Conservation (phyloP, 1,139 yeast genomes). For the Pichia sp. region DNA sequence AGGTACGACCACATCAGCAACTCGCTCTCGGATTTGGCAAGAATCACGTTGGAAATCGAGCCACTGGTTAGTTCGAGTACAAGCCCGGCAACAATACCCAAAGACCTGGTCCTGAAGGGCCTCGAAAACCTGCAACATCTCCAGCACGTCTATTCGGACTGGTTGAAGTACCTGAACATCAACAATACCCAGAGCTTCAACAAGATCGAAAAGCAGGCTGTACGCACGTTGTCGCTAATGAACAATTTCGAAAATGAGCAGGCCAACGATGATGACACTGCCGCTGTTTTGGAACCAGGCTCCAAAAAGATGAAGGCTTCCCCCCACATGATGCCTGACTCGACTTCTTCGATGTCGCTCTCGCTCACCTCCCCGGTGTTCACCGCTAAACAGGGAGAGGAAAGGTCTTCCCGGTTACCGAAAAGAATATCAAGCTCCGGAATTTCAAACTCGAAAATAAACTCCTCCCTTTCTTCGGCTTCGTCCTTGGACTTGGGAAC, state of each 20-base stretch:
- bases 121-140: not conserved
- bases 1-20: not conserved
- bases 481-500: not conserved
- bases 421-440: not conserved
- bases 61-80: not conserved
- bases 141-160: slow-evolving; percentile 1
- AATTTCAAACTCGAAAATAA: not conserved
- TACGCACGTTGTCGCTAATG: not conserved
- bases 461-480: slow-evolving; percentile 3
- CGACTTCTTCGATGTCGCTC: not conserved
- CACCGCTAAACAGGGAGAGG: not conserved
- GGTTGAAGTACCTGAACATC: slow-evolving; percentile 5
- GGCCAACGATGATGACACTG: not conserved
- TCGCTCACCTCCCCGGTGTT: not conserved
- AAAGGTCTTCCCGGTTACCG: not conserved
- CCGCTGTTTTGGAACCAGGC: not conserved
- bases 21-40: not conserved
- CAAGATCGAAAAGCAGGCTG: not conserved
- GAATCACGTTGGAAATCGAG: slow-evolving; percentile 4
- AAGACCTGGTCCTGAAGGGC: slow-evolving; percentile 1
- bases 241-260: not conserved
- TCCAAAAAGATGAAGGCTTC: not conserved
- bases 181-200: not conserved
- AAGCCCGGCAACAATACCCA: slow-evolving; percentile 1
- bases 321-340: not conserved